Evolutionary conservation across 768 basidiomycete species (phyloP).

Genomic region (Trametes punicea): DNA sequence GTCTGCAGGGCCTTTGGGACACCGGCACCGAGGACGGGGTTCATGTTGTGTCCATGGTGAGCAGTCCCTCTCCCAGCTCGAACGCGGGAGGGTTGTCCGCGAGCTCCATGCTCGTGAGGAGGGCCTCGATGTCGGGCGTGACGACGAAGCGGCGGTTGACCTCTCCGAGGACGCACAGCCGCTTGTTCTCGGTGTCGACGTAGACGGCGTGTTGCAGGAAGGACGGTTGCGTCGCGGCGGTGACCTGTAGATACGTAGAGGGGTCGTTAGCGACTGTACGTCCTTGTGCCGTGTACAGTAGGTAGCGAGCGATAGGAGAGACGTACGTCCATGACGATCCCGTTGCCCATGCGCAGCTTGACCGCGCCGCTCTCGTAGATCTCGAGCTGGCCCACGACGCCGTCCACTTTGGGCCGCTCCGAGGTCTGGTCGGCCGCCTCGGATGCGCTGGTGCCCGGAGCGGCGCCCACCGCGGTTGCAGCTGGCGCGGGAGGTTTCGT

Average conservation of each 20-base stretch:
- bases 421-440: slow-evolving; percentile 27
- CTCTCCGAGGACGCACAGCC: slow-evolving; percentile 75
- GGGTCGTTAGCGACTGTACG: not conserved
- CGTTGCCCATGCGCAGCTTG: slow-evolving; percentile 81
- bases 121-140: slow-evolving; percentile 76
- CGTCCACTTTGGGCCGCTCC: slow-evolving; percentile 52
- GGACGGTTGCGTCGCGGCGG: slow-evolving; percentile 76
- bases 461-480: slow-evolving; percentile 25
- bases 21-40: no score
- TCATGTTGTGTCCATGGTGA: slow-evolving; percentile 50
- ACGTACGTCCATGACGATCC: slow-evolving; percentile 79
- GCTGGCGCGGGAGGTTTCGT: slow-evolving; percentile 46
- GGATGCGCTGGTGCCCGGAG: slow-evolving; percentile 3
- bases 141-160: slow-evolving; percentile 81
- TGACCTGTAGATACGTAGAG: slow-evolving; percentile 48
- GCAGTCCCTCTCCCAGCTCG: slow-evolving; percentile 44
- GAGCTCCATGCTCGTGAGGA: slow-evolving; percentile 63
- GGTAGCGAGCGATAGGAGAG: not conserved
- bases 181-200: slow-evolving; percentile 57
- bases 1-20: not conserved
- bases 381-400: slow-evolving; percentile 80
- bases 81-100: slow-evolving; percentile 36
- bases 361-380: slow-evolving; percentile 82
- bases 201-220: slow-evolving; percentile 87
- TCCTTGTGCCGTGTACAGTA: not conserved